phyloP scores from a whole-genome alignment of 768 basidiomycete species.

The Peribolospora baueri region DNA sequence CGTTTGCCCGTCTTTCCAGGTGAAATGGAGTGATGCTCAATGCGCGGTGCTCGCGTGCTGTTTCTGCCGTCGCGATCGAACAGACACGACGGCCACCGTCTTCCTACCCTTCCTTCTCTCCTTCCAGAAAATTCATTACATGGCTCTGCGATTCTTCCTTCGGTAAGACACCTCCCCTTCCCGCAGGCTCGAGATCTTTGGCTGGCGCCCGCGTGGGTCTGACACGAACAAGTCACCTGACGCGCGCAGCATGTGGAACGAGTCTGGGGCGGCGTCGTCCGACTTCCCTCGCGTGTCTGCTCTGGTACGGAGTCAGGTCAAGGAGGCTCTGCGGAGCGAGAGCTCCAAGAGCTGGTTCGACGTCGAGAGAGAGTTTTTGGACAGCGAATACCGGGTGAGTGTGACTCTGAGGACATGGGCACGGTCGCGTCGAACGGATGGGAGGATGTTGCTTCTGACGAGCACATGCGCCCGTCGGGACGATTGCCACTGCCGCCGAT shows the following conservation, averaged over 20 bases:
- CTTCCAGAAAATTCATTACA: conserved; percentile 49
- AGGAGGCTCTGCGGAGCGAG: conserved; percentile 48
- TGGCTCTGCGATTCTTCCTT: conserved; percentile 69
- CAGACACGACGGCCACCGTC: conserved; percentile 53
- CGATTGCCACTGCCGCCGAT: too few species aligned
- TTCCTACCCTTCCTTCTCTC: conserved; percentile 76
- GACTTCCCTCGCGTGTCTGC: conserved; percentile 60
- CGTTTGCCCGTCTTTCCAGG: not conserved
- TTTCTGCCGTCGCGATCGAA: not conserved
- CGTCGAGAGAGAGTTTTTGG: conserved; percentile 55
- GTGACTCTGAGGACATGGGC: too few species aligned
- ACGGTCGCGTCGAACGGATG: too few species aligned
- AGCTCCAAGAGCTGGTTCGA: conserved; percentile 56
- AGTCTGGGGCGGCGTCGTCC: conserved; percentile 47
- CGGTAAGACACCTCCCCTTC: conserved; percentile 18
- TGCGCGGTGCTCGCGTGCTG: not conserved
- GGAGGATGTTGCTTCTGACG: too few species aligned
- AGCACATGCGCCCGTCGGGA: too few species aligned
- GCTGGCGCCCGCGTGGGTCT: not conserved
- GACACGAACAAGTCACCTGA: not conserved
- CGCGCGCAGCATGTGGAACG: conserved; percentile 44
- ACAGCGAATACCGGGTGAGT: conserved; percentile 50
- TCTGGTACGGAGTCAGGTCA: conserved; percentile 63
- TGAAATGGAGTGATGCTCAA: too few species aligned
- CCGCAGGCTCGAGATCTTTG: not conserved